phyloP scores from a whole-genome alignment of 2,329 filamentous ascomycete genomes.

The Anisogramma anomala region DNA sequence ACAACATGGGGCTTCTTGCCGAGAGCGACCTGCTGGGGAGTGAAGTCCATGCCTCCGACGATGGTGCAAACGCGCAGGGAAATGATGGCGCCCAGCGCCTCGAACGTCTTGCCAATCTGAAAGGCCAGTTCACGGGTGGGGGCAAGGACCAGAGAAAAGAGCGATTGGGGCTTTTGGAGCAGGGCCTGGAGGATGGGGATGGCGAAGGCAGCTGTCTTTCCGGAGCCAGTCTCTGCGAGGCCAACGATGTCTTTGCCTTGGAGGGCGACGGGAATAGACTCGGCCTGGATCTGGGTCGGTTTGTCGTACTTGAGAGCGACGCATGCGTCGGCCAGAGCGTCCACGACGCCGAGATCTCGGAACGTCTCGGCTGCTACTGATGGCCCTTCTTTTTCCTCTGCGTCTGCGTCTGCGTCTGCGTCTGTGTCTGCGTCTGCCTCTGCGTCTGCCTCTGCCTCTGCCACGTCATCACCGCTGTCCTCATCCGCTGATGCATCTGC shows the following conservation, averaged over 20 bases:
- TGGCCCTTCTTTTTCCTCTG: too few species aligned
- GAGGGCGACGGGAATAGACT: slow-evolving; percentile 72
- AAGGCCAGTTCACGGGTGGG: slow-evolving; percentile 88
- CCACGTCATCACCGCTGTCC: slow-evolving; percentile 11
- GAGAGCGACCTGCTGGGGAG: slow-evolving; percentile 77
- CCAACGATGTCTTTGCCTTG: slow-evolving; percentile 77
- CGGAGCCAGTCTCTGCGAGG: slow-evolving; percentile 86
- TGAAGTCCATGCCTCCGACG: slow-evolving; percentile 93
- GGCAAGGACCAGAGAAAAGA: slow-evolving; percentile 83
- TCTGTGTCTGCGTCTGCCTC: too few species aligned
- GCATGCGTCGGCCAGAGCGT: slow-evolving; percentile 83
- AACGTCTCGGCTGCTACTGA: slow-evolving; percentile 44
- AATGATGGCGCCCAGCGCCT: slow-evolving; percentile 77
- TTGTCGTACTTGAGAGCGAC: slow-evolving; percentile 67
- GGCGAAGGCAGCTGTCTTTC: slow-evolving; percentile 92
- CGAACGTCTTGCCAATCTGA: slow-evolving; percentile 80
- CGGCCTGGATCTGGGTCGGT: slow-evolving; percentile 79
- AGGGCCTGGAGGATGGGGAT: slow-evolving; percentile 85
- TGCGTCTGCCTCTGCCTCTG: slow-evolving; percentile 13
- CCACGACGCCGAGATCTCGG: slow-evolving; percentile 66
- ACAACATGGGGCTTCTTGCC: slow-evolving; percentile 94
- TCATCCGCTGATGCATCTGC: slow-evolving; percentile 17
- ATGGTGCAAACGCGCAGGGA: slow-evolving; percentile 77
- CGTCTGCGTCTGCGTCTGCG: slow-evolving; percentile 15
- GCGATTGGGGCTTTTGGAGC: slow-evolving; percentile 72